Conservation (phyloP, 345 rosid species). For the Schrenkiella parvula region DNA sequence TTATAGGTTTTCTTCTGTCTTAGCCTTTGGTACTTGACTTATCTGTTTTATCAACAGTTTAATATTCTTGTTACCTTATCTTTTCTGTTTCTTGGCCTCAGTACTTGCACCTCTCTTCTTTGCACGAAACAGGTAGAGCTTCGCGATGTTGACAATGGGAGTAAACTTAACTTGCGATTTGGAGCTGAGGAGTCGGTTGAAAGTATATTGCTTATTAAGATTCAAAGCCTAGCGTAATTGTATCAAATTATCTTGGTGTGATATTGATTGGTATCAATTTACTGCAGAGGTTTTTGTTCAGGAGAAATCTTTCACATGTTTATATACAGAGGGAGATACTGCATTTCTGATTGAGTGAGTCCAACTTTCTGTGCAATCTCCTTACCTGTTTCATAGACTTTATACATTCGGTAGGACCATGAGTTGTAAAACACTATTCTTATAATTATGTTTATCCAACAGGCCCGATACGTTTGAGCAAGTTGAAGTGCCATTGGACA, state of each 20-base stretch:
- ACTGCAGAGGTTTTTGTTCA: conserved; percentile 75
- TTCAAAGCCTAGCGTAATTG: neutral
- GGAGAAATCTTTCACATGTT: conserved; percentile 74
- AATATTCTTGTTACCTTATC: neutral
- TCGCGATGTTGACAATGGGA: conserved; percentile 88
- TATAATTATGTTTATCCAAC: conserved; percentile 3
- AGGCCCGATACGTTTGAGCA: conserved; percentile 85
- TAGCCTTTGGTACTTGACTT: neutral
- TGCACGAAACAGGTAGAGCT: conserved; percentile 60
- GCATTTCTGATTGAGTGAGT: conserved; percentile 85
- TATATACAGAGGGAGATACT: conserved; percentile 61
- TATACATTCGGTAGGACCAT: neutral
- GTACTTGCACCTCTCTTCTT: neutral
- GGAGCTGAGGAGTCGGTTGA: conserved; percentile 85
- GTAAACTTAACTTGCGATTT: conserved; percentile 74
- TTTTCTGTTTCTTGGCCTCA: neutral
- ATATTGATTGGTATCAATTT: conserved; percentile 6
- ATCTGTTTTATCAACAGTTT: neutral
- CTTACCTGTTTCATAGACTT: neutral
- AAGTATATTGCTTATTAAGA: conserved; percentile 38
- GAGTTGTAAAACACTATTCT: neutral
- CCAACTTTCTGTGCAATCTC: neutral
- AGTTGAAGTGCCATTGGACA: conserved; percentile 64
- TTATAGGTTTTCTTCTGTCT: neutral
- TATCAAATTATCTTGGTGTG: neutral